Evolutionary conservation across 169 alveolate species (phyloP).

Genomic region (Prorocentrum cordatum): DNA sequence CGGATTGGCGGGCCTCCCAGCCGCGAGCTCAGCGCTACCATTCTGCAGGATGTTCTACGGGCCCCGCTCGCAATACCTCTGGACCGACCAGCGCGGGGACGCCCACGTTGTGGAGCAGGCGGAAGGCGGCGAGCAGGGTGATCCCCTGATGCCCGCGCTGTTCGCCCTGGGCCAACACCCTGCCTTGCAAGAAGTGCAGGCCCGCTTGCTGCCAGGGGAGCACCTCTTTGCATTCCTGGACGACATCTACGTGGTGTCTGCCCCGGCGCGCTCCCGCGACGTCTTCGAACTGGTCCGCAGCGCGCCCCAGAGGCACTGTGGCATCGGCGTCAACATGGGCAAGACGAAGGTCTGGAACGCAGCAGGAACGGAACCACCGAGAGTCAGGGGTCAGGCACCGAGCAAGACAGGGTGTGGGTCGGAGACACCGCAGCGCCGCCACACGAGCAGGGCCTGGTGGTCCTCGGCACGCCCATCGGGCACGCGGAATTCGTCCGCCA

Average conservation of each 20-base stretch:
- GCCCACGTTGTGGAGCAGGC: not conserved
- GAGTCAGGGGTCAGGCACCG: too few species aligned
- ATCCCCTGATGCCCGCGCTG: not conserved
- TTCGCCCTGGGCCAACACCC: not conserved
- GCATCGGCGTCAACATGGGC: not conserved
- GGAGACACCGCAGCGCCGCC: too few species aligned
- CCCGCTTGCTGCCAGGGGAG: not conserved
- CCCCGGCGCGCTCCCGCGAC: not conserved
- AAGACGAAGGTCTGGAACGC: not conserved
- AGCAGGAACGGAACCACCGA: not conserved
- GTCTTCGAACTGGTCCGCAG: not conserved
- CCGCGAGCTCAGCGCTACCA: not conserved
- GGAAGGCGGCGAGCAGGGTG: conserved; percentile 3
- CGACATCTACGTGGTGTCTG: not conserved
- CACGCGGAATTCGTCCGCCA: too few species aligned
- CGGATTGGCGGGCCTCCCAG: not conserved
- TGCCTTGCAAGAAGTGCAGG: not conserved
- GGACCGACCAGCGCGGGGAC: not conserved
- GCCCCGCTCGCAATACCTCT: not conserved
- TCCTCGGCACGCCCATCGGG: too few species aligned
- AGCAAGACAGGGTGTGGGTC: too few species aligned
- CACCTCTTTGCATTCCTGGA: not conserved
- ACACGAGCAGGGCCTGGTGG: too few species aligned
- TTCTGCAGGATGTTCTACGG: not conserved
- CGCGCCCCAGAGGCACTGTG: not conserved